phyloP scores from a whole-genome alignment of 176 grass and related monocot genomes.

The Musa beccarii region DNA sequence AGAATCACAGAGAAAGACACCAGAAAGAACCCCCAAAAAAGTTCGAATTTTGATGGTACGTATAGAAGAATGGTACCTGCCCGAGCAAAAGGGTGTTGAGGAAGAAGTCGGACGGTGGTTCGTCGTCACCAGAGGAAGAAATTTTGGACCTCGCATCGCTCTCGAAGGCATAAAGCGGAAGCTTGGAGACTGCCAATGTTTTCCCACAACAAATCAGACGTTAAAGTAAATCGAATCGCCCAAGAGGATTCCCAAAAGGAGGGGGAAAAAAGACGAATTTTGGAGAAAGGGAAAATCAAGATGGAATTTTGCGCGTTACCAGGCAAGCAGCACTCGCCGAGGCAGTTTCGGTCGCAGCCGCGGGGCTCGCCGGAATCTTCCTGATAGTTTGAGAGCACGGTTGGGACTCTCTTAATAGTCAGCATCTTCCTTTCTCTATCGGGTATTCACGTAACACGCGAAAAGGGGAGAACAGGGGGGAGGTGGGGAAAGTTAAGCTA shows the following conservation, averaged over 20 bases:
- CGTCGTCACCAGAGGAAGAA: neutral
- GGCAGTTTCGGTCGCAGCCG: slow-evolving; percentile 6
- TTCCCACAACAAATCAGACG: too few relatives aligned
- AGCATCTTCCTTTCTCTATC: slow-evolving; percentile 4
- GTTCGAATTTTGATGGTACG: neutral
- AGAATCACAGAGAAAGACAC: neutral
- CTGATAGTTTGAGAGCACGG: slow-evolving; percentile 12
- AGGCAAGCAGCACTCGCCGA: slow-evolving; percentile 11
- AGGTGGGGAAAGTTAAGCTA: neutral
- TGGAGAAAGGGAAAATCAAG: neutral
- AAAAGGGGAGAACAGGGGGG: neutral
- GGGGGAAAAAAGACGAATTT: neutral
- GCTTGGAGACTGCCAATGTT: neutral
- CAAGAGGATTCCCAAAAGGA: neutral
- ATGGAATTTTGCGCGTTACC: neutral
- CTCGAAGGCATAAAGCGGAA: slow-evolving; percentile 8
- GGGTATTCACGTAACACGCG: neutral
- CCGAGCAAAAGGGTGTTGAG: slow-evolving; percentile 15
- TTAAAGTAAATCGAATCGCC: too few relatives aligned
- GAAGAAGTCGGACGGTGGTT: slow-evolving; percentile 5
- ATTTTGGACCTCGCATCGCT: neutral
- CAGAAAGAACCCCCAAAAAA: neutral
- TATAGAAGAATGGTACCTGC: slow-evolving; percentile 5
- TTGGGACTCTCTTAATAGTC: neutral
- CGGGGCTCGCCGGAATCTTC: neutral